Base-by-base conservation (phyloP, 2,329 filamentous ascomycete genomes). In the Tolypocladium capitatum region DNA sequence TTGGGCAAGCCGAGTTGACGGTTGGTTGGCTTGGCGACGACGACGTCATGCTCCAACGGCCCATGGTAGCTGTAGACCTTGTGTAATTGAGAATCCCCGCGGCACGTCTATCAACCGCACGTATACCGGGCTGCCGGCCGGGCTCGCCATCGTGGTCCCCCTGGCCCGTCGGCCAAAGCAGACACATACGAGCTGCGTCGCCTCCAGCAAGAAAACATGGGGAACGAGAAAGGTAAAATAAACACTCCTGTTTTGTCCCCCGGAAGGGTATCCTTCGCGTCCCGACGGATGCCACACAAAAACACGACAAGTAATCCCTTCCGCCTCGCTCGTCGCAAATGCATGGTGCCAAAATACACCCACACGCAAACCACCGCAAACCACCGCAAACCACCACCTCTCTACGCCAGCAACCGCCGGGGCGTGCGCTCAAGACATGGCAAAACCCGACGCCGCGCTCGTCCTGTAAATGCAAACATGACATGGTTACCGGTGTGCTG, bases 391-490 rank as follows among this genome's bases (percentile, higher is more conserved):
- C n/a, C n/a, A n/a, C n/a, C n/a, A n/a, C n/a, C 36, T 41, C 38
- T 41, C 24, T 9, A 5, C 28, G 16, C 38, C 24, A 28, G 11
- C 24, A 41, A 18, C 38, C 38, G 24, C 32, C 6, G 30, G 16
- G 28, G 38, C 32, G 11, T 27, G 43, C 32, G 18, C 14, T 45
- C 33, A 30, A 40, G 32, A 30, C n/a, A 46, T 46, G 36, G 34
- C 43, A 48, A 41, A 50, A 27, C n/a, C 31, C 38, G 45, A 49
- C 48, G 48, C 48, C 48, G 32, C 44, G 48, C 48, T 49, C 18
- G 36, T 36, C 13, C 24, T 42, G 36, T 20, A 46, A 44, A 49
- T 45, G 24, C 21, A 46, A 35, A 18, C 33, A 34, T 32, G 13
- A 36, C 5, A 24, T 18, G 9, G 24, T n/a, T 5, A 28, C 38